Base-by-base conservation (phyloP, 2,329 filamentous ascomycete species). In the Exophiala aquamarina region DNA sequence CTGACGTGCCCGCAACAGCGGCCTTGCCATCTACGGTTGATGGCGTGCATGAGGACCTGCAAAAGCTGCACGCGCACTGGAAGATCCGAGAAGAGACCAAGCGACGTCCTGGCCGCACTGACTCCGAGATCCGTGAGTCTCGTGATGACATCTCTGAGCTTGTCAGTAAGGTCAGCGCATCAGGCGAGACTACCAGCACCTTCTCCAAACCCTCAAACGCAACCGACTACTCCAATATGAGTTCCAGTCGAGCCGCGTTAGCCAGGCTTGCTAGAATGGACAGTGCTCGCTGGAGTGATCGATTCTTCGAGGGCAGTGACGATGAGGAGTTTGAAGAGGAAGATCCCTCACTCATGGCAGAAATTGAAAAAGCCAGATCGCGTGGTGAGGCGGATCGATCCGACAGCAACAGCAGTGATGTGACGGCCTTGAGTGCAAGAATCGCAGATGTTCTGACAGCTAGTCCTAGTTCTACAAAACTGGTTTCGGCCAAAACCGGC, bases 221-320 rank as follows among this genome's bases (percentile, higher is more conserved):
- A 7, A 19, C 26, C n/a, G 50, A 46, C 44, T 58, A 51, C 38
- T 48, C 33, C 20, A 41, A 42, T 39, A 51, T 54, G 45, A 59
- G 56, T 45, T 55, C 58, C 11, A 44, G 57, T 17, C 43, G 45
- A 10, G 51, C 55, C 3, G 51, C 55, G 17, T 31, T 60, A 28
- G 37, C 52, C 8, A 37, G 55, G 36, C 52, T 63, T 19, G 51
- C 62, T 18, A 58, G 62, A 19, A 58, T 60, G 37, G 82, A 85
- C 57, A 83, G 79, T 3, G 71, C 77, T 44, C 75, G 74, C 3
- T 87, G 84, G 84, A 85, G 80, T 61, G 83, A 87, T 39, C 71
- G 76, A 9, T 82, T 86, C 61, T 84, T 81, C 70, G 70, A 71
- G 8, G 80, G 83, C 54, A 81, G 68, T 23, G 73, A 68, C 19